Conservation (phyloP, 768 basidiomycete species). For the Termitomyces sp. region DNA sequence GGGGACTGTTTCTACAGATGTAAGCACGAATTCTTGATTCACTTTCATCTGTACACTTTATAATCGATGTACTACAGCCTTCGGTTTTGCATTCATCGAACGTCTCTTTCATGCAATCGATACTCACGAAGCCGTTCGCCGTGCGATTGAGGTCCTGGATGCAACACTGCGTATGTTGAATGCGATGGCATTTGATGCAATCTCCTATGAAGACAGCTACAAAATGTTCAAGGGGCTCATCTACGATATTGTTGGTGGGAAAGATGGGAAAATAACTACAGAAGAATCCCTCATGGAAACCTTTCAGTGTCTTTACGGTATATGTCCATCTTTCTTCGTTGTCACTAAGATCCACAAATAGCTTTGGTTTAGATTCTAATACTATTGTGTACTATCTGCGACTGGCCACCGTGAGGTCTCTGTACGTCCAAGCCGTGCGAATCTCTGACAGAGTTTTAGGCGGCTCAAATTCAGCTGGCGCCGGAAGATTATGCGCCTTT, state of each 20-base stretch:
- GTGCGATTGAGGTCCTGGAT: conserved; percentile 47
- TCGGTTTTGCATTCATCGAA: conserved; percentile 79
- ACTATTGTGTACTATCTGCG: conserved; percentile 78
- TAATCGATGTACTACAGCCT: conserved; percentile 38
- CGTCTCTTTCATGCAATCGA: conserved; percentile 51
- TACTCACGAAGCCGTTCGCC: conserved; percentile 38
- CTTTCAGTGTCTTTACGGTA: conserved; percentile 53
- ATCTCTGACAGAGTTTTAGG: conserved; percentile 22
- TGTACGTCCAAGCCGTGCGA: neutral
- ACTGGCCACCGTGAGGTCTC: conserved; percentile 52
- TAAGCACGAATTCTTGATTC: conserved; percentile 25
- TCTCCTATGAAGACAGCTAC: conserved; percentile 75
- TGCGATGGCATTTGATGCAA: conserved; percentile 53
- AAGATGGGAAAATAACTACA: conserved; percentile 29
- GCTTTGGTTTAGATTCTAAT: conserved; percentile 47
- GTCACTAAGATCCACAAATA: neutral
- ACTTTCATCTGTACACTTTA: neutral
- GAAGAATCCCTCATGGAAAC: conserved; percentile 34
- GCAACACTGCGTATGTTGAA: conserved; percentile 46
- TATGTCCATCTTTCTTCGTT: conserved; percentile 3
- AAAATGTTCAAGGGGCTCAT: conserved; percentile 55
- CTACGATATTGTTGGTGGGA: conserved; percentile 31
- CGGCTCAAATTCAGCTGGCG: conserved; percentile 71
- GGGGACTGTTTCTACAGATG: conserved; percentile 94
- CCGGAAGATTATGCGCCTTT: conserved; percentile 61